phyloP scores from a whole-genome alignment of 495 filamentous ascomycete genomes.

The Aspergillus cristatus region DNA sequence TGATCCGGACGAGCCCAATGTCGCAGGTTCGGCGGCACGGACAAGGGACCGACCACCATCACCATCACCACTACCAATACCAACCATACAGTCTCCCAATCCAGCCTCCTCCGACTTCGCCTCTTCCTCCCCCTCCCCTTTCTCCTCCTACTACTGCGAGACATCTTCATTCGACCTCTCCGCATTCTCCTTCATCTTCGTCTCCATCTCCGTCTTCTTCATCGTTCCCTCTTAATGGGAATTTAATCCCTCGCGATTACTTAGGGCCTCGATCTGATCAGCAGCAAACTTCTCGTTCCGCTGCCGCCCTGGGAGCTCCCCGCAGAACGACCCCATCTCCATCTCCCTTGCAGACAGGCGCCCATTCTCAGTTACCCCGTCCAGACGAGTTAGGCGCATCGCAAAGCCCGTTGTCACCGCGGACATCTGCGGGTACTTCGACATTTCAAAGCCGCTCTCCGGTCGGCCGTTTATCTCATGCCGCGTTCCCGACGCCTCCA shows the following conservation, averaged over 20 bases:
- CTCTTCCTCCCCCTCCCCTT: constrained; percentile 1
- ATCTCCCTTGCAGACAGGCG: constrained; percentile 29
- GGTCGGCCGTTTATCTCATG: constrained; percentile 23
- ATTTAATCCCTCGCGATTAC: constrained; percentile 26
- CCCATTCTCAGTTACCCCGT: constrained; percentile 15
- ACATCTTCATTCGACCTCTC: constrained; percentile 11
- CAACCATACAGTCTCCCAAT: constrained; percentile 5
- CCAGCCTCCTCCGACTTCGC: constrained; percentile 5
- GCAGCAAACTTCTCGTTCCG: constrained; percentile 15
- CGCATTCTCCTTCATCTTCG: too few relatives aligned
- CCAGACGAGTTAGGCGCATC: constrained; percentile 18
- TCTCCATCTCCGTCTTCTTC: too few relatives aligned
- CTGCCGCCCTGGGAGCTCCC: constrained; percentile 9
- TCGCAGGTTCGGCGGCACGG: constrained; percentile 30
- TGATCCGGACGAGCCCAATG: constrained; percentile 30
- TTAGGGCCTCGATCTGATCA: constrained; percentile 21
- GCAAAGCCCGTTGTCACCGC: constrained; percentile 23
- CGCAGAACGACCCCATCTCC: constrained; percentile 23
- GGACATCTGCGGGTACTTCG: constrained; percentile 16
- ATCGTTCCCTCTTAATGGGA: too few relatives aligned
- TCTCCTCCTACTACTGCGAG: constrained; percentile 4
- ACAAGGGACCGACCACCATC: constrained; percentile 21
- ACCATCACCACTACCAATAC: constrained; percentile 3
- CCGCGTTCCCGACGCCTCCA: constrained; percentile 22
- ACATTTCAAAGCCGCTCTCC: constrained; percentile 16